phyloP scores from a whole-genome alignment of 352 stramenopile species.

The Globisporangium splendens region DNA sequence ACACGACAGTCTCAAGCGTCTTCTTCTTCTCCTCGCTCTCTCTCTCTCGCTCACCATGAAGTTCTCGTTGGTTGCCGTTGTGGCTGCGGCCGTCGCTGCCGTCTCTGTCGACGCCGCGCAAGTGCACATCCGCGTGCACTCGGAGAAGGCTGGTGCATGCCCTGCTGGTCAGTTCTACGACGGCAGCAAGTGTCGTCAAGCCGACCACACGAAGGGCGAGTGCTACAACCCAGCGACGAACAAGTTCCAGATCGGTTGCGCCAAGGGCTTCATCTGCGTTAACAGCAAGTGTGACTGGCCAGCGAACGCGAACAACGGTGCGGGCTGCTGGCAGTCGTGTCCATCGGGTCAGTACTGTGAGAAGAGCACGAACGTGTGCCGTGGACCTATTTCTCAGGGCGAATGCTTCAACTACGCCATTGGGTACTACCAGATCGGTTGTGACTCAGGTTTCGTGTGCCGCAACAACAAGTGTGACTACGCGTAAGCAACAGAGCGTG shows the following conservation, averaged over 20 bases:
- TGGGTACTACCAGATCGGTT: constrained; percentile 8
- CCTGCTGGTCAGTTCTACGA: constrained; percentile 2
- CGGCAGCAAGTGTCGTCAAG: background rate
- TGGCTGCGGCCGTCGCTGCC: constrained; percentile 4
- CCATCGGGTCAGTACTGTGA: constrained; percentile 2
- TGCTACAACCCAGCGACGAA: background rate
- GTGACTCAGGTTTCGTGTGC: constrained; percentile 7
- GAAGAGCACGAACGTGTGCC: constrained; percentile 11
- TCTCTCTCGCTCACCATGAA: background rate
- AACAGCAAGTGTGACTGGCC: constrained; percentile 6
- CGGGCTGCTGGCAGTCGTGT: constrained; percentile 4
- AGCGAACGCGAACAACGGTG: background rate
- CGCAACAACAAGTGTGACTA: constrained; percentile 13
- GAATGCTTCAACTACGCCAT: constrained; percentile 14
- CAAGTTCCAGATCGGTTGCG: constrained; percentile 6
- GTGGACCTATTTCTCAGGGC: constrained; percentile 1
- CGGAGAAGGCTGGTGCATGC: constrained; percentile 5
- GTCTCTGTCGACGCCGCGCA: constrained; percentile 1
- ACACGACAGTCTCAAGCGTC: background rate
- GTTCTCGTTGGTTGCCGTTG: constrained; percentile 6
- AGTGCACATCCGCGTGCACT: constrained; percentile 11
- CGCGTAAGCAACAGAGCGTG: background rate
- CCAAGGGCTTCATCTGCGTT: constrained; percentile 4
- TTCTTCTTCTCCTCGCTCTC: too few species aligned
- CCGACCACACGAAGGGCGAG: background rate